Conservation (phyloP, 345 rosid species). For the Eucalyptus guilfoylei region DNA sequence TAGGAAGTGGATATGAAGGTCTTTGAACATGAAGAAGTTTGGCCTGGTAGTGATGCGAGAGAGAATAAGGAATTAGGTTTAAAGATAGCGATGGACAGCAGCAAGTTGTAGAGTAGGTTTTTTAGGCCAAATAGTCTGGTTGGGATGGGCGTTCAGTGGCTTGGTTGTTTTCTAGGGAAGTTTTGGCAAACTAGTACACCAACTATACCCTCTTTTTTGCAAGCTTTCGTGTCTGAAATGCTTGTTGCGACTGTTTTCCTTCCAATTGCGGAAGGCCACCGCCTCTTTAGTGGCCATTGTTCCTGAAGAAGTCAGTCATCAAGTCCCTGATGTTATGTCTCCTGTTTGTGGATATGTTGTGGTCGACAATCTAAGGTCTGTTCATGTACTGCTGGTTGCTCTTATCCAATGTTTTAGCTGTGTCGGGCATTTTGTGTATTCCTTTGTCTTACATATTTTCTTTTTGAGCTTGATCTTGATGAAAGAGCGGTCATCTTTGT, state of each 20-base stretch:
- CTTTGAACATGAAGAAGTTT: neutral
- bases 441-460: neutral
- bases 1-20: neutral
- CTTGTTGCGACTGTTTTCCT: slow-evolving; percentile 23
- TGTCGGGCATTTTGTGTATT: neutral
- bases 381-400: neutral
- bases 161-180: slow-evolving; percentile 34
- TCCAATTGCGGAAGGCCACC: slow-evolving; percentile 2
- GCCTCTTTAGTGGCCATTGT: slow-evolving; percentile 16
- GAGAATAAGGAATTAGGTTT: neutral
- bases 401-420: neutral
- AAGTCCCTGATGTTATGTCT: slow-evolving; percentile 14
- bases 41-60: neutral
- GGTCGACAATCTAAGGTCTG: neutral
- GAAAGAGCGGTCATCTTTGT: neutral
- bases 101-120: slow-evolving; percentile 15
- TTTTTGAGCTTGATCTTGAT: neutral
- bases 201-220: slow-evolving; percentile 15
- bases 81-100: slow-evolving; percentile 6
- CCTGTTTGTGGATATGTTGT: neutral
- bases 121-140: neutral
- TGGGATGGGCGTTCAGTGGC: neutral
- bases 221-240: slow-evolving; percentile 24
- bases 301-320: slow-evolving; percentile 20
- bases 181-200: slow-evolving; percentile 9